These are phyloP conservation scores for Trichoderma erinaceum DNA, from an alignment of 495 filamentous ascomycete genomes.

Conservation along the genomic window DNA sequence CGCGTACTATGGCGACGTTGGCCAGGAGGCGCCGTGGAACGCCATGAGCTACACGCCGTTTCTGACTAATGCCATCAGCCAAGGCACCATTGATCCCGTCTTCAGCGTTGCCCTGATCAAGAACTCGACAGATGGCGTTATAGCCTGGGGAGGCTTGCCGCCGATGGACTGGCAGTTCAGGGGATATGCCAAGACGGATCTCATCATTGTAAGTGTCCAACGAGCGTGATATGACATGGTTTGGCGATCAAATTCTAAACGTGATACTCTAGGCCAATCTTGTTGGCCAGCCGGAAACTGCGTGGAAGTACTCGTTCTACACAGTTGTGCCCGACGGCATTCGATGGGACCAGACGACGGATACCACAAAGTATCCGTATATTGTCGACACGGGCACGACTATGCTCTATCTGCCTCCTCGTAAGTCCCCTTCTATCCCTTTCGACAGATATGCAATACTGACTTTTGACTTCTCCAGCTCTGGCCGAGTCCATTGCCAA, in stretches of 20 bases:
- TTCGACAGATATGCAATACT: background rate
- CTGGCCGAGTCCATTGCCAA: slow-evolving; percentile 46
- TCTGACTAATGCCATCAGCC: slow-evolving; percentile 50
- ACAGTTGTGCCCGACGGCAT: slow-evolving; percentile 37
- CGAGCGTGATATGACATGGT: background rate
- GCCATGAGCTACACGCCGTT: slow-evolving; percentile 48
- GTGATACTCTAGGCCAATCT: slow-evolving; percentile 22
- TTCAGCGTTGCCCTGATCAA: slow-evolving; percentile 49
- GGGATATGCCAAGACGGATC: slow-evolving; percentile 29
- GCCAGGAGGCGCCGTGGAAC: slow-evolving; percentile 27
- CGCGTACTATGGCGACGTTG: slow-evolving; percentile 27
- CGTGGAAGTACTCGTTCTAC: slow-evolving; percentile 36
- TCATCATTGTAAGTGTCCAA: slow-evolving; percentile 33
- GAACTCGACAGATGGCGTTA: slow-evolving; percentile 34
- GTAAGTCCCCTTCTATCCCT: slow-evolving; percentile 19
- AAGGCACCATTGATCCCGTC: slow-evolving; percentile 46
- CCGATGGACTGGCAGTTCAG: slow-evolving; percentile 28
- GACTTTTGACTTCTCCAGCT: slow-evolving; percentile 14
- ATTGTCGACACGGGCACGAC: slow-evolving; percentile 46
- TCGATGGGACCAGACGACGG: slow-evolving; percentile 28
- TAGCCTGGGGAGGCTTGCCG: slow-evolving; percentile 50
- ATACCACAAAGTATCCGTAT: slow-evolving; percentile 33
- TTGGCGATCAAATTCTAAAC: slow-evolving; percentile 14
- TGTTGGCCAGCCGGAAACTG: slow-evolving; percentile 22
- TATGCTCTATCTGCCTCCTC: slow-evolving; percentile 35